Evolutionary conservation across 2,329 filamentous ascomycete species (phyloP).

Genomic region (Immersiporthe knoxdaviesiana): DNA sequence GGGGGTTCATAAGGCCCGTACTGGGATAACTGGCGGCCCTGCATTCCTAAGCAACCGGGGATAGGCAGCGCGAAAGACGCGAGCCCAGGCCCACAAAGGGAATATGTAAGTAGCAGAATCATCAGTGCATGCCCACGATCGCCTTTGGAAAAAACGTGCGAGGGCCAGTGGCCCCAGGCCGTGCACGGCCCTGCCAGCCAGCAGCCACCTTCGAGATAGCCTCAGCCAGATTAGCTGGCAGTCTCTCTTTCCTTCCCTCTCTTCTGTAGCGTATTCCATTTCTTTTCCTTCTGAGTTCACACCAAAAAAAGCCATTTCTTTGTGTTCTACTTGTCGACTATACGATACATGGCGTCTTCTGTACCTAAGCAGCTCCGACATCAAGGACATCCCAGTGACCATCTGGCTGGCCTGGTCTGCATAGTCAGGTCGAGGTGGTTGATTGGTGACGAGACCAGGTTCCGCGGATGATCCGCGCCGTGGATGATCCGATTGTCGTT

Average conservation of each 20-base stretch:
- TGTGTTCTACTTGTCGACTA: not conserved
- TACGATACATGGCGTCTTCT: not conserved
- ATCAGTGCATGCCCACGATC: not conserved
- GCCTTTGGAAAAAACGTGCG: no score
- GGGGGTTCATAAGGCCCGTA: not conserved
- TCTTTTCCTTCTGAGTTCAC: no score
- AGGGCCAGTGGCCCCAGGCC: no score
- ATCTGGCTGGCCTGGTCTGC: not conserved
- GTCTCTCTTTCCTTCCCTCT: no score
- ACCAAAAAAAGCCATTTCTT: no score
- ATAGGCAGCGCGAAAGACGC: conserved; percentile 13
- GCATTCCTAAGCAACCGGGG: conserved; percentile 7
- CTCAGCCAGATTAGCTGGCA: no score
- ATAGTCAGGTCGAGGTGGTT: not conserved
- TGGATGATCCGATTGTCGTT: not conserved
- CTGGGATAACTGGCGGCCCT: not conserved
- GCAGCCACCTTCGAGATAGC: no score
- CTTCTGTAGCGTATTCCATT: no score
- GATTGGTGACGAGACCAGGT: no score
- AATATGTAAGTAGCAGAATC: no score
- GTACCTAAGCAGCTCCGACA: not conserved
- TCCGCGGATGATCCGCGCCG: conserved; percentile 10
- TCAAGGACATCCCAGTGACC: not conserved
- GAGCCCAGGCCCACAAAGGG: not conserved
- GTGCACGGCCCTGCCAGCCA: no score